phyloP scores from a whole-genome alignment of 148 eudicot species.

The Rhododendron simsii region DNA sequence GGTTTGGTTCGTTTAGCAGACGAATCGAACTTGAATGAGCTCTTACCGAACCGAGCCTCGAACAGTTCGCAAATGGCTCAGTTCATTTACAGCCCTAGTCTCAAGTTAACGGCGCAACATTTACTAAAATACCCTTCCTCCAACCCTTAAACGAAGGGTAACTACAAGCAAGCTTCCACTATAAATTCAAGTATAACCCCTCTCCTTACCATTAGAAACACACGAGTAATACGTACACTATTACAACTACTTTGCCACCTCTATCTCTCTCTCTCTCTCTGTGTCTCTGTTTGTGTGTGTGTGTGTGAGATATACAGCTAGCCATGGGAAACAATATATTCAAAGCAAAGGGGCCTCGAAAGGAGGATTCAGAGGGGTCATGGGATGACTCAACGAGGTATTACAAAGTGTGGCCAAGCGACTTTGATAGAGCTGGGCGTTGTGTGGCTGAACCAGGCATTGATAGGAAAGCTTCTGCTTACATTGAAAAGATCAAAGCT shows the following conservation, averaged over 20 bases:
- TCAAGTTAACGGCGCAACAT: background rate
- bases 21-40: no score
- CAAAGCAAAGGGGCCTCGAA: background rate
- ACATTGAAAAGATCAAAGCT: constrained; percentile 12
- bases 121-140: background rate
- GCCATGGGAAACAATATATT: background rate
- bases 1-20: no score
- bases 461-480: constrained; percentile 26
- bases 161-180: background rate
- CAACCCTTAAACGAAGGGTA: background rate
- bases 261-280: background rate
- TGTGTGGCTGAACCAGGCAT: constrained; percentile 29
- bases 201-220: background rate
- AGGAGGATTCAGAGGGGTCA: background rate
- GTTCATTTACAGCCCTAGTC: no score
- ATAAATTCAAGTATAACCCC: background rate
- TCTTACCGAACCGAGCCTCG: no score
- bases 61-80: no score
- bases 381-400: constrained; percentile 6
- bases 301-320: background rate
- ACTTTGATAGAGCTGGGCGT: constrained; percentile 8
- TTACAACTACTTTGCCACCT: background rate
- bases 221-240: background rate
- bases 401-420: constrained; percentile 25
- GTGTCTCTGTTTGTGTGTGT: background rate